phyloP scores from a whole-genome alignment of 208 protist species.

The Crithidia expoeki region DNA sequence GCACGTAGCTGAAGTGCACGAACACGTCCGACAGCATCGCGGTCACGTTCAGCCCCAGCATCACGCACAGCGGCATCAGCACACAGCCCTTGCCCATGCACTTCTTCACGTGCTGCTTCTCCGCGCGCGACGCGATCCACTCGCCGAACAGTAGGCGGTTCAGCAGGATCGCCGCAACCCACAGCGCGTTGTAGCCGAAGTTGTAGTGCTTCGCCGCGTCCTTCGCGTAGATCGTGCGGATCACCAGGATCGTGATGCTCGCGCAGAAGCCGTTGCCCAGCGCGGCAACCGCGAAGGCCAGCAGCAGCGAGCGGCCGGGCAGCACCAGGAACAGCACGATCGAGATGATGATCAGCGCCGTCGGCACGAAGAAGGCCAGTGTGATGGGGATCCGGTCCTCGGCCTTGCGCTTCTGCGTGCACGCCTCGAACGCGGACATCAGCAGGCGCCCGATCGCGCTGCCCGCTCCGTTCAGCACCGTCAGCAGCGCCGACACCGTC shows the following conservation, averaged over 20 bases:
- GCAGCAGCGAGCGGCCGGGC: conserved; percentile 40
- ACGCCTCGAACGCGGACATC: conserved; percentile 62
- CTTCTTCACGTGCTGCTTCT: conserved; percentile 37
- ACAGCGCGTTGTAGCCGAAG: conserved; percentile 46
- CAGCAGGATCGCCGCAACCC: conserved; percentile 44
- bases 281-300: conserved; percentile 56
- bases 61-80: conserved; percentile 53
- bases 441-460: conserved; percentile 61
- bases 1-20: conserved; percentile 41
- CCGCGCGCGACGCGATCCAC: conserved; percentile 65
- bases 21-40: conserved; percentile 34
- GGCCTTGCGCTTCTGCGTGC: conserved; percentile 51
- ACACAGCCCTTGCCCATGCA: conserved; percentile 51
- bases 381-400: conserved; percentile 72
- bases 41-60: conserved; percentile 35
- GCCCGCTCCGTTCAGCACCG: conserved; percentile 65
- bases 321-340: conserved; percentile 49
- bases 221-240: conserved; percentile 71
- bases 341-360: conserved; percentile 40
- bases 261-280: conserved; percentile 62
- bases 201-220: conserved; percentile 79
- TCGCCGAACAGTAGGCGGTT: conserved; percentile 76
- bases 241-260: conserved; percentile 46
- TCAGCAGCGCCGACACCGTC: conserved; percentile 55
- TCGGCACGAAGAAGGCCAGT: conserved; percentile 44